Evolutionary conservation across 2,329 filamentous ascomycete genomes (phyloP).

Genomic region (Fusarium devonianum): DNA sequence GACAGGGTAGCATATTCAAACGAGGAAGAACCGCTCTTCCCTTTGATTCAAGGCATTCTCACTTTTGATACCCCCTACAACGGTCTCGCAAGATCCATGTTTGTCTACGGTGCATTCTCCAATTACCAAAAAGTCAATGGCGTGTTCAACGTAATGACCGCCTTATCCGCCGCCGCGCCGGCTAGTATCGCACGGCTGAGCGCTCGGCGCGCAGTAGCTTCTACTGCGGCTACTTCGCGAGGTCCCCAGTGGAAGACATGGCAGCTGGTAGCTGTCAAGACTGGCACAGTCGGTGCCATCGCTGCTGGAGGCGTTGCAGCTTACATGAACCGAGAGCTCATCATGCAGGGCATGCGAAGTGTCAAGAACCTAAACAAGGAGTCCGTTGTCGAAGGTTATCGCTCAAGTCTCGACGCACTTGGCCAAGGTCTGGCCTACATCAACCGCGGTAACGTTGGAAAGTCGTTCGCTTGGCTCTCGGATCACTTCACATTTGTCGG

Average conservation of each 20-base stretch:
- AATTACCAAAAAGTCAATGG: constrained; percentile 65
- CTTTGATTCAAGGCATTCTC: constrained; percentile 79
- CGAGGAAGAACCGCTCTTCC: constrained; percentile 68
- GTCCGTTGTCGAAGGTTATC: constrained; percentile 57
- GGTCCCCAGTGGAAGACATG: constrained; percentile 60
- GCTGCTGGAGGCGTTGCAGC: constrained; percentile 82
- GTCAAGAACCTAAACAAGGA: constrained; percentile 58
- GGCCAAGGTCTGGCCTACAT: constrained; percentile 64
- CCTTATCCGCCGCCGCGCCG: constrained; percentile 57
- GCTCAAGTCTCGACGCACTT: constrained; percentile 56
- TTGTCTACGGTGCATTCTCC: constrained; percentile 66
- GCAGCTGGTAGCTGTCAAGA: constrained; percentile 76
- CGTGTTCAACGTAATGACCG: constrained; percentile 65
- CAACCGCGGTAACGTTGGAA: constrained; percentile 65
- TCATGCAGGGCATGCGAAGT: constrained; percentile 58
- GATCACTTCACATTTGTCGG: constrained; percentile 89
- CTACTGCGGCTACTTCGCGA: constrained; percentile 34
- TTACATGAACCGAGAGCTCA: constrained; percentile 77
- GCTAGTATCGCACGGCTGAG: constrained; percentile 49
- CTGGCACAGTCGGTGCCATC: constrained; percentile 82
- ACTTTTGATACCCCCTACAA: constrained; percentile 88
- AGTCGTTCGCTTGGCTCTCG: constrained; percentile 78
- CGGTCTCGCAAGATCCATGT: constrained; percentile 66
- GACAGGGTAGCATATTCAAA: constrained; percentile 60
- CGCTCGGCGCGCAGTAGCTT: constrained; percentile 25